Base-by-base conservation (phyloP, 257 asterid species). In the Vinca minor region DNA sequence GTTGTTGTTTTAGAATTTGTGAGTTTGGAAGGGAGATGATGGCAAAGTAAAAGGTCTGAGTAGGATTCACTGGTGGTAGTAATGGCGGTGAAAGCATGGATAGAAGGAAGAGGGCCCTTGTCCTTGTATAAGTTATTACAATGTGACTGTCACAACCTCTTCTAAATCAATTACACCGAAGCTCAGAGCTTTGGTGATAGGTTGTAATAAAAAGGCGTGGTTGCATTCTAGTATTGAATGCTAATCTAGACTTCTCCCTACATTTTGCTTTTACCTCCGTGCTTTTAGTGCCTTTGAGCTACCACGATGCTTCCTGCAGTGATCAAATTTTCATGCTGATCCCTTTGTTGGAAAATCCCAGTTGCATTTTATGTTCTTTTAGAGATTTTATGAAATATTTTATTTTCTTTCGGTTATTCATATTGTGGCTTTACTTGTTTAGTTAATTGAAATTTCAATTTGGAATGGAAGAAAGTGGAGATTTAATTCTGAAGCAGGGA, bases 41-140 rank as follows among this genome's bases (percentile, higher is more conserved):
- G n/a, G n/a, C n/a, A n/a, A n/a, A n/a, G n/a, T 87, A 87, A 87
- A 87, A 87, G 95, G 89, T 87, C 71, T 84, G 91, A 87, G 89
- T 78, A 70, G 79, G 83, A 74, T 29, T 71, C 20, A 26, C 32
- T 78, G 82, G 44, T 77, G 89, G 73, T 78, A 66, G 84, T 73
- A 65, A 69, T 78, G 81, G 81, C n/a, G 87, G 74, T 76, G 61
- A 67, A 29, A 28, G 35, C n/a, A 38, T 53, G 15, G 34, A 58
- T 29, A 58, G 34, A 35, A 63, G 45, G n/a, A 77, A 84, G 95
- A 82, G 89, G n/a, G 92, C 89, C 86, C 86, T 76, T 77, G 89
- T 84, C 76, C 61, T 55, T 80, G 83, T 63, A 73, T 50, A 69
- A 87, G 92, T 70, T 70, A 32, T 73, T 67, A 18, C 82, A 74